Percentiles rank a stretch among this genome's conserved stretches.
phyloP scores from a whole-genome alignment of 2,329 filamentous ascomycete genomes.

The Phialophora macrospora region DNA sequence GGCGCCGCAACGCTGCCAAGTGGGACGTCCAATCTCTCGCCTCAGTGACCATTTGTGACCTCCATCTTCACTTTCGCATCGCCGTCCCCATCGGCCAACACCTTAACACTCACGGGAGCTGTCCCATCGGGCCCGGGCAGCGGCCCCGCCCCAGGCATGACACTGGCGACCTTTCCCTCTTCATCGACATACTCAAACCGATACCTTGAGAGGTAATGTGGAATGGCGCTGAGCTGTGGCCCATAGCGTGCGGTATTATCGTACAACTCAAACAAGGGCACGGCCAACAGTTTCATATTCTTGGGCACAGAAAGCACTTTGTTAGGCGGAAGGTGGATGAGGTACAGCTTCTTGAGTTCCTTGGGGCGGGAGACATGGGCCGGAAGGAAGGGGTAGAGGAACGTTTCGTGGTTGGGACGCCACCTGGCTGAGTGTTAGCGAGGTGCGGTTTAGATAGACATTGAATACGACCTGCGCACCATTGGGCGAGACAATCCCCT shows the following conservation, averaged over 20 bases:
- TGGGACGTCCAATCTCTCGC: not conserved
- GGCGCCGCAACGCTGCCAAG: not conserved
- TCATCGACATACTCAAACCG: conserved; percentile 99
- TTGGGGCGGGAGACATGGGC: conserved; percentile 95
- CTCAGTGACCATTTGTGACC: conserved; percentile 32
- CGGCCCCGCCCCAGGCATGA: conserved; percentile 68
- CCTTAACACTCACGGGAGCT: conserved; percentile 16
- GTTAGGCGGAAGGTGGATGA: conserved; percentile 89
- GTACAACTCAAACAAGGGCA: conserved; percentile 96
- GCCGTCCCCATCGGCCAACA: conserved; percentile 24
- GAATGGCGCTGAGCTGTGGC: conserved; percentile 93
- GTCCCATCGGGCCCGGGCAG: conserved; percentile 25
- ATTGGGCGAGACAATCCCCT: conserved; percentile 92
- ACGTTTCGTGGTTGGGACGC: conserved; percentile 98
- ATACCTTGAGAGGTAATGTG: conserved; percentile 90
- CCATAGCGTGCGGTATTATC: conserved; percentile 96
- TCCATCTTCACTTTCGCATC: conserved; percentile 3
- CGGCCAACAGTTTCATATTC: conserved; percentile 98
- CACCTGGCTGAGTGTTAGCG: conserved; percentile 55
- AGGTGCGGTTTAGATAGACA: not conserved
- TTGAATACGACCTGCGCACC: conserved; percentile 52
- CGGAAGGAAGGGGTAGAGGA: conserved; percentile 98
- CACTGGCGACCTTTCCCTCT: conserved; percentile 80
- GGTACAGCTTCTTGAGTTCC: conserved; percentile 99
- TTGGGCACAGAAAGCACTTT: conserved; percentile 97